Base-by-base conservation (phyloP, 169 alveolate species). In the Theileria annulata region DNA sequence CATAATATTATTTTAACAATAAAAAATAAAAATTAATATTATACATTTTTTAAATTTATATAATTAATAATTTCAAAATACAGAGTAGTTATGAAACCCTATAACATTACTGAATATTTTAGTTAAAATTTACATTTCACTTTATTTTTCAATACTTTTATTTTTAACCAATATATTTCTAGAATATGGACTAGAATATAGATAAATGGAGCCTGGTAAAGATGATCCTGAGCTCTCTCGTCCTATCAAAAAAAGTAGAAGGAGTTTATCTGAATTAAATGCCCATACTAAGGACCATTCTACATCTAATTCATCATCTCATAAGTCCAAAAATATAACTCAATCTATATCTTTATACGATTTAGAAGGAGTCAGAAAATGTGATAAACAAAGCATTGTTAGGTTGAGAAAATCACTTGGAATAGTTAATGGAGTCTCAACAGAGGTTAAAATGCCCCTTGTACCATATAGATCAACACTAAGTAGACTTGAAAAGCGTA, bases 391-490 rank as follows among this genome's bases (percentile, higher is more conserved):
- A n/a, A 33, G 25, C 13, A 33, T 63, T 33, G 71, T 33, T 5
- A 15, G n/a, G 12, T 33, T 17, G 31, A 37, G 10, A 4, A 25
- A 23, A 35, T 35, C 77, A 13, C 67, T 37, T 17, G 77, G 37
- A 19, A 19, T 37, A 13, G 30, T 27, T 5, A 33, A 69, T 27
- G 47, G 77, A 31, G 67, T 25, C 10, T 19, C 67, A 4, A 49
- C 47, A 5, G 64, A n/a, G 9, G 69, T 31, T 6, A 62, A 75
- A 33, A 54, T 63, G 31, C 81, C 89, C 0, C 28, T 69, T 3
- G 80, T 60, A 15, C 89, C 89, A 33, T 70, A 82, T 49, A 56
- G 30, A 23, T 74, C 79, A 17, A 68, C 71, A 0, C 48, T 82
- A 2, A 31, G 58, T 12, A 75, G 89, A 15, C 60, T 82, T 2